Percentiles rank a stretch among this genome's conserved stretches.
These are phyloP conservation scores for Tricholoma sp. DNA, from an alignment of 768 basidiomycete species.

Conservation along the genomic window DNA sequence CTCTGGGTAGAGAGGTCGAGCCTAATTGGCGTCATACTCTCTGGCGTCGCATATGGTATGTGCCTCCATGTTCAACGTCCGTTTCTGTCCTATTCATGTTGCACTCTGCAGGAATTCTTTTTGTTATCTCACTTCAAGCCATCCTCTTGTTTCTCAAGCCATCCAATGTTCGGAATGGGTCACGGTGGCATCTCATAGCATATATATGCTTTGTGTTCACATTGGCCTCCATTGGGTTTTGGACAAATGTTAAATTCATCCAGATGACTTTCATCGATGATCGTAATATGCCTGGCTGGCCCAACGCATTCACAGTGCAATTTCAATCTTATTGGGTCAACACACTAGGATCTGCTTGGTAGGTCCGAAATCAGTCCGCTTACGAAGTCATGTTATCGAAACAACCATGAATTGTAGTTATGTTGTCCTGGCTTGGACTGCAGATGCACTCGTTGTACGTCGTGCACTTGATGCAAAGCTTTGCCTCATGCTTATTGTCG, in stretches of 20 bases:
- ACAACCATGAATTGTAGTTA: neutral
- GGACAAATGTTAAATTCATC: slow-evolving; percentile 14
- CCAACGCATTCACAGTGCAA: slow-evolving; percentile 4
- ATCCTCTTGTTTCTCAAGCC: neutral
- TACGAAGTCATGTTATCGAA: neutral
- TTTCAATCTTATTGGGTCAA: slow-evolving; percentile 1
- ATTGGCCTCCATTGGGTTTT: slow-evolving; percentile 17
- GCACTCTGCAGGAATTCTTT: neutral
- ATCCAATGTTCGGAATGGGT: neutral
- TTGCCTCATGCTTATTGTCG: neutral
- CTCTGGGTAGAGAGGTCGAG: neutral
- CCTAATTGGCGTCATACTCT: neutral
- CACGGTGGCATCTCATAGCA: slow-evolving; percentile 3
- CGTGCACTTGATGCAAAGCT: neutral
- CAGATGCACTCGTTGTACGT: neutral
- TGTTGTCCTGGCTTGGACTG: neutral
- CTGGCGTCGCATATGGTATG: slow-evolving; percentile 3
- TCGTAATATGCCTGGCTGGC: slow-evolving; percentile 16
- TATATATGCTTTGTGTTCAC: slow-evolving; percentile 15
- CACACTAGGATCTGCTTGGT: slow-evolving; percentile 1
- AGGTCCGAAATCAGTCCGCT: neutral
- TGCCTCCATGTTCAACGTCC: neutral
- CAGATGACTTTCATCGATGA: slow-evolving; percentile 17
- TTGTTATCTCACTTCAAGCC: neutral
- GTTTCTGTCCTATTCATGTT: no score